Base-by-base conservation (phyloP, 129 eudicot species). In the Chrysanthemum lavandulifolium region DNA sequence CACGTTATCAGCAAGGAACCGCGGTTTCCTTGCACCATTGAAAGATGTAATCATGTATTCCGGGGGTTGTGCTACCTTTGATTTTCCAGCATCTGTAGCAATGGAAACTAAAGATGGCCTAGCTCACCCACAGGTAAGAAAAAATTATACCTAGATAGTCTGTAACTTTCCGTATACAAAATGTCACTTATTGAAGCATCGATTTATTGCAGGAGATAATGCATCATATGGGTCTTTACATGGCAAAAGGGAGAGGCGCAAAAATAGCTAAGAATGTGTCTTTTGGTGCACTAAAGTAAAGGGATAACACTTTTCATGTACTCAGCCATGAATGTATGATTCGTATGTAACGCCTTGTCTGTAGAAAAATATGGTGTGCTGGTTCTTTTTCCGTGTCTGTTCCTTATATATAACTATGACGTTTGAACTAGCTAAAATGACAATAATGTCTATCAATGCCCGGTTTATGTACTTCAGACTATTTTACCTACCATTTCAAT, bases 151-250 rank as follows among this genome's bases (percentile, higher is more conserved):
- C 1, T 12, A 21, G 62, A 12, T 1, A 58, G 65, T 58, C 27
- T 50, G 15, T 14, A 56, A 13, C 49, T 31, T 31, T 2, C 33
- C 15, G 36, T 55, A 0, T 31, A 15, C 25, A 31, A 14, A 52
- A 15, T 52, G n/a, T 27, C 2, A 51, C 12, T 18, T 31, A 68
- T 7, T 52, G 23, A 61, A 57, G n/a, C 21, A 58, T 21, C 50
- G 11, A 53, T 11, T 8, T 53, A 49, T 2, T 72, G 73, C 85
- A 87, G 96, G 91, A 87, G 73, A 66, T 90, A 73, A 90, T 90
- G 96, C 96, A 90, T 45, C 96, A 90, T 65, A 80, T 90, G 69
- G 93, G 92, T 52, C 92, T 89, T 72, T 89, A 90, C 81, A 90
- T 90, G 88, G 94, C 96, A 4, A 84, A 90, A 79, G 91, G n/a